A percentile compares a stretch with the other conserved stretches of the same genome.
These are phyloP conservation scores for Sutorius australiensis DNA, from an alignment of 768 basidiomycete genomes.

Conservation along the genomic window DNA sequence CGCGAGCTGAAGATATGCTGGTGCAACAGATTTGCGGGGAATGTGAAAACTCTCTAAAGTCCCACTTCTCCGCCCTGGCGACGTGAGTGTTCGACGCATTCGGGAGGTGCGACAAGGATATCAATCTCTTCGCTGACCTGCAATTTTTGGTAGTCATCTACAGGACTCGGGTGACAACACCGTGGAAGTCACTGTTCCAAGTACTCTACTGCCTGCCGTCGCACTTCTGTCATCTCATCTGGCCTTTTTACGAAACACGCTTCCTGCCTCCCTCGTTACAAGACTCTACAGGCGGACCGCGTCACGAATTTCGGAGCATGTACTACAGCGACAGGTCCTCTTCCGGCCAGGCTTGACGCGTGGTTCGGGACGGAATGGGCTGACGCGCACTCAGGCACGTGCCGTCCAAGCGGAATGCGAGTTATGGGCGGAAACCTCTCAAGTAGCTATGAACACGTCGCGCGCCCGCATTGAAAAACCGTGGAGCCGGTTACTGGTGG, in stretches of 20 bases:
- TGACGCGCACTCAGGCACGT: slow-evolving; percentile 47
- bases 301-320: slow-evolving; percentile 65
- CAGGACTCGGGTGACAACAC: slow-evolving; percentile 9
- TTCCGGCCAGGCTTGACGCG: slow-evolving; percentile 69
- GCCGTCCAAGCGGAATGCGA: slow-evolving; percentile 67
- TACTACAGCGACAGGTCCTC: slow-evolving; percentile 78
- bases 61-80: slow-evolving; percentile 58
- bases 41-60: slow-evolving; percentile 69
- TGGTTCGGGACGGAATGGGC: slow-evolving; percentile 15
- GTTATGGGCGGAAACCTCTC: slow-evolving; percentile 81
- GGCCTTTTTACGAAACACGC: slow-evolving; percentile 55
- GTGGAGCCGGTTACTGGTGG: slow-evolving; percentile 71
- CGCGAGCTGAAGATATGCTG: slow-evolving; percentile 84
- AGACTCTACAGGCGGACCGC: slow-evolving; percentile 73
- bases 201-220: slow-evolving; percentile 71
- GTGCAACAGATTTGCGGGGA: slow-evolving; percentile 80
- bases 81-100: slow-evolving; percentile 32
- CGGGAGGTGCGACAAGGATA: background rate
- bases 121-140: background rate
- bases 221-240: slow-evolving; percentile 81
- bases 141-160: slow-evolving; percentile 6
- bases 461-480: slow-evolving; percentile 62
- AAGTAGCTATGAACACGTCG: slow-evolving; percentile 47
- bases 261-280: slow-evolving; percentile 57
- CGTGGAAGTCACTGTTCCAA: slow-evolving; percentile 50